Evolutionary conservation across 495 filamentous ascomycete genomes (phyloP), one percentile per base, ranked within the genome.

Genomic region (Neurospora hispaniola): DNA sequence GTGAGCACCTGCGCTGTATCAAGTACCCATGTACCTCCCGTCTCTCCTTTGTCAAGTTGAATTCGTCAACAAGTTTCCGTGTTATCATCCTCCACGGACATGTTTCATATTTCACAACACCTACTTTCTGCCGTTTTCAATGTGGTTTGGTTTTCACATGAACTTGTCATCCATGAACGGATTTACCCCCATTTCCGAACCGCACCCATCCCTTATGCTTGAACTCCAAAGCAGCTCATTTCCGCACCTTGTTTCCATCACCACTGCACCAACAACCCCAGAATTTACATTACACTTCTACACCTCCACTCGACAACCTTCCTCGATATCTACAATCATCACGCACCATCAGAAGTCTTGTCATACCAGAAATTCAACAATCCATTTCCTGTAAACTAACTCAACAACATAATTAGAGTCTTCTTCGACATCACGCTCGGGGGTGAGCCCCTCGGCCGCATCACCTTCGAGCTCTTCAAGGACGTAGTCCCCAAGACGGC

Each of bases 381-480:
- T 8, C 39, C 39, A 40, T 40, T 40, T 40, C 8, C 39, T 40
- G 10, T 41, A 11, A 41, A 41, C 40, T 41, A 41, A 41, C 2
- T 4, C 40, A 69, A n/a, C 42, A 23, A 41, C 12, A 71, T 20
- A 20, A 16, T 69, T 74, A 88, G 86, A 42, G 93, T 97, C 69
- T 99, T 99, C 82, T 97, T 99, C 79, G 96, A 99, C 82, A 88
- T 99, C 70, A 89, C 94, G 7, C 85, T 99, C 41, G 94, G 93
- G 82, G 95, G 94, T 46, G 94, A 98, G 76, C 89, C 93, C 31
- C 88, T 99, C 23, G 96, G 96, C 73, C 90, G 95, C 41, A 89
- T 99, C 75, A 96, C 94, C 77, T 94, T 99, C 80, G 93, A 98
- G 81, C 90, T 99, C 73, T 98, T 94, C 86, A 89, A 90, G 54